Evolutionary conservation across 2,329 filamentous ascomycete species (phyloP).

Genomic region (Scedosporium boydii): DNA sequence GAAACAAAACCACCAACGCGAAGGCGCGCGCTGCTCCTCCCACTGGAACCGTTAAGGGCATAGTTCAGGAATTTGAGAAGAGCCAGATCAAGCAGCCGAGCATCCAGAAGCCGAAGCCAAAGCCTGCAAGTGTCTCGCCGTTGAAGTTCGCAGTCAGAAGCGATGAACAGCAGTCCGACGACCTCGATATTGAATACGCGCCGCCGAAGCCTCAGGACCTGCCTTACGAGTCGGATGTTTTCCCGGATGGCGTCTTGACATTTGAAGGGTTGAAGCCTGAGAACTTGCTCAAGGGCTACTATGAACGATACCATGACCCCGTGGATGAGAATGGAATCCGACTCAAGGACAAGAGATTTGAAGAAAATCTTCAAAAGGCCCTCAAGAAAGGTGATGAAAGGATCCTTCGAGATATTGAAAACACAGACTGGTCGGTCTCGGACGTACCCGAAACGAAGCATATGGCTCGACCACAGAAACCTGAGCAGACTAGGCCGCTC

Average conservation of each 20-base stretch:
- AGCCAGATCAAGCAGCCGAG: slow-evolving; percentile 50
- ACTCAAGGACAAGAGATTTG: slow-evolving; percentile 49
- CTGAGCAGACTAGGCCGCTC: slow-evolving; percentile 12
- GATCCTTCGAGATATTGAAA: slow-evolving; percentile 57
- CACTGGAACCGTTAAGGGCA: slow-evolving; percentile 53
- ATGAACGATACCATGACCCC: slow-evolving; percentile 49
- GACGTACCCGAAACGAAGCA: slow-evolving; percentile 38
- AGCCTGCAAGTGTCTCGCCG: slow-evolving; percentile 38
- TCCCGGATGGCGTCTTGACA: slow-evolving; percentile 46
- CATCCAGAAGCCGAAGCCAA: slow-evolving; percentile 49
- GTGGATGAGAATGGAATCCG: slow-evolving; percentile 60
- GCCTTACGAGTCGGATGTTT: slow-evolving; percentile 60
- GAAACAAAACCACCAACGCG: slow-evolving; percentile 93
- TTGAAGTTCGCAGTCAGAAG: slow-evolving; percentile 56
- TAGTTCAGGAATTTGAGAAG: slow-evolving; percentile 51
- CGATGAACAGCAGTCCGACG: slow-evolving; percentile 39
- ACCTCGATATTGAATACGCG: slow-evolving; percentile 82
- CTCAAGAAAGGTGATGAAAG: slow-evolving; percentile 53
- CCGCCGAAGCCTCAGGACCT: slow-evolving; percentile 62
- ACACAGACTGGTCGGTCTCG: slow-evolving; percentile 49
- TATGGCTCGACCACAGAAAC: slow-evolving; percentile 16
- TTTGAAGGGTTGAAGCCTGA: slow-evolving; percentile 48
- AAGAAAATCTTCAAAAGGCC: slow-evolving; percentile 39
- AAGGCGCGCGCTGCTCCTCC: slow-evolving; percentile 59
- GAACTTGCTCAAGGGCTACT: slow-evolving; percentile 53